Evolutionary conservation across 2,329 filamentous ascomycete species (phyloP).

Genomic region (Sporothrix humicola): DNA sequence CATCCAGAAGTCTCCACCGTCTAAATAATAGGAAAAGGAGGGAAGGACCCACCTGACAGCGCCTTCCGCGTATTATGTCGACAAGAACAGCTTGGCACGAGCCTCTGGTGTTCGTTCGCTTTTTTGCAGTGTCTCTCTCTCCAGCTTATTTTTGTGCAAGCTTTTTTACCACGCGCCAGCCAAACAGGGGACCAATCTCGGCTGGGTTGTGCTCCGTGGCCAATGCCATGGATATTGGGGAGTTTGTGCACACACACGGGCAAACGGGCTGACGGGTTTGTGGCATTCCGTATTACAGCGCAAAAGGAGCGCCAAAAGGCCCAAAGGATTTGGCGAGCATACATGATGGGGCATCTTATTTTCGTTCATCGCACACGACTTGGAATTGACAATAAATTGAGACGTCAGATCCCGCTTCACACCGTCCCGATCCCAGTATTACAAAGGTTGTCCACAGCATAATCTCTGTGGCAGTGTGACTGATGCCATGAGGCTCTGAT

Average conservation of each 20-base stretch:
- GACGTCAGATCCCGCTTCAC: conserved; percentile 1
- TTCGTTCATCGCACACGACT: neutral
- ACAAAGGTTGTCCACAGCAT: neutral
- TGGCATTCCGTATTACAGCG: conserved; percentile 7
- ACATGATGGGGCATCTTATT: neutral
- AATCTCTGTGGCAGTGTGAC: neutral
- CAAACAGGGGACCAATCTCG: neutral
- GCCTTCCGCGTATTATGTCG: conserved; percentile 18
- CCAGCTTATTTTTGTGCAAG: neutral
- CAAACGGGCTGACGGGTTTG: neutral
- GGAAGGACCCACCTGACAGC: conserved; percentile 13
- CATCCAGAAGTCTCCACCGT: neutral
- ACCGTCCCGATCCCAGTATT: neutral
- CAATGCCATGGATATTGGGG: neutral
- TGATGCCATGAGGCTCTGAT: conserved; percentile 1
- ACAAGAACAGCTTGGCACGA: neutral
- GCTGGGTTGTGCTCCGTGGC: neutral
- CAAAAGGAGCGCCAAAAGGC: neutral
- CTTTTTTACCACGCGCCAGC: conserved; percentile 4
- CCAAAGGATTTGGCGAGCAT: neutral
- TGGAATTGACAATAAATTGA: neutral
- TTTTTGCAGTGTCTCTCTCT: too few species aligned
- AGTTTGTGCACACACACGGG: neutral
- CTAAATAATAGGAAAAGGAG: neutral
- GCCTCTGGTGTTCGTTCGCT: neutral